Percentiles rank a stretch among this genome's conserved stretches.
phyloP scores from a whole-genome alignment of 2,329 filamentous ascomycete species.

The Diaporthe sp. region DNA sequence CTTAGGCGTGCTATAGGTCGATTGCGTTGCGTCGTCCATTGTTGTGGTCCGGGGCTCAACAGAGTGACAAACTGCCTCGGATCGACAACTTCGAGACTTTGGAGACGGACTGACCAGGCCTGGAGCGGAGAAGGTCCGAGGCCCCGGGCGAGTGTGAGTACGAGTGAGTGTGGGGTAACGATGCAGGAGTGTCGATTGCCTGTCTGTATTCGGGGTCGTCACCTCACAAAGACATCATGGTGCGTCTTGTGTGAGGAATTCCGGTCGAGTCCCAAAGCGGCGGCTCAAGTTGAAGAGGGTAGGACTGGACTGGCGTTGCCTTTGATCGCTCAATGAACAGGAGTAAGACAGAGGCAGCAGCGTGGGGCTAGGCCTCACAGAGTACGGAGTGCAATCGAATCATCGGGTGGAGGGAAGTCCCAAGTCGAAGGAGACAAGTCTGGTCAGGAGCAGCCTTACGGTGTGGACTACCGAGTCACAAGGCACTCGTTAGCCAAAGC shows the following conservation, averaged over 20 bases:
- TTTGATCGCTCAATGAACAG: background rate
- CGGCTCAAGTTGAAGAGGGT: background rate
- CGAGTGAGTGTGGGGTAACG: slow-evolving; percentile 18
- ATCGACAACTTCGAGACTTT: slow-evolving; percentile 11
- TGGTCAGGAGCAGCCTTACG: background rate
- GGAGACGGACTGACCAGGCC: slow-evolving; percentile 11
- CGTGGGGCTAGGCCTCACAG: background rate
- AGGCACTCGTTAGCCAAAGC: background rate
- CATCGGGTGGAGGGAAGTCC: slow-evolving; percentile 11
- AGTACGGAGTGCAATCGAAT: background rate
- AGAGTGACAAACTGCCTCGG: background rate
- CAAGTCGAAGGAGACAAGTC: slow-evolving; percentile 15
- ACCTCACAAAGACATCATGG: slow-evolving; percentile 9
- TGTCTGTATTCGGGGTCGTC: background rate
- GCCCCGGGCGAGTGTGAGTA: background rate
- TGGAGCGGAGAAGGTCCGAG: background rate
- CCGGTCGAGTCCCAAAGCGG: background rate
- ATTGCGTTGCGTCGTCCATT: slow-evolving; percentile 36
- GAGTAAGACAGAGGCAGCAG: background rate
- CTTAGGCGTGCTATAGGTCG: slow-evolving; percentile 47
- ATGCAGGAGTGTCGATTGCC: background rate
- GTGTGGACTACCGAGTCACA: slow-evolving; percentile 10
- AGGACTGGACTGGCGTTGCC: too few relatives aligned
- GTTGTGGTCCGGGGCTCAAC: background rate
- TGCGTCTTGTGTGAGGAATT: background rate